A percentile compares a stretch with the other conserved stretches of the same genome.
Conservation (phyloP, 208 protist genomes). For the Vickermania ingenoplastis region DNA sequence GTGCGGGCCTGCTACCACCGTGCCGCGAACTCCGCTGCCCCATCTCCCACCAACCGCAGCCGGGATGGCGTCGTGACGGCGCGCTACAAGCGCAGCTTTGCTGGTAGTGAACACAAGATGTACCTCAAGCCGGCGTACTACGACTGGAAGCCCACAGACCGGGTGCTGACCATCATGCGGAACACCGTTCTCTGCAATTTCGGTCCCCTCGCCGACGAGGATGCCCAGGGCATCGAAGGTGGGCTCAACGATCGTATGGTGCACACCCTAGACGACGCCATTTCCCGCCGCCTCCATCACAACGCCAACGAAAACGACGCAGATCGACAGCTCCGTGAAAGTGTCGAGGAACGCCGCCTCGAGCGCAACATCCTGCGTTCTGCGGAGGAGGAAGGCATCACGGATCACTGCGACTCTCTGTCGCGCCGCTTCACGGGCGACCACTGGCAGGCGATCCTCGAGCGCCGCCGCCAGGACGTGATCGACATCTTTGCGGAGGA, state of each 20-base stretch:
- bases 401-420: slow-evolving; percentile 31
- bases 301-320: slow-evolving; percentile 13
- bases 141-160: slow-evolving; percentile 60
- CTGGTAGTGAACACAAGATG: slow-evolving; percentile 49
- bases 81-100: slow-evolving; percentile 66
- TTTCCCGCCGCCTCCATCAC: slow-evolving; percentile 25
- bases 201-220: slow-evolving; percentile 21
- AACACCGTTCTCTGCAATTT: slow-evolving; percentile 61
- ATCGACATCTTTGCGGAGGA: slow-evolving; percentile 58
- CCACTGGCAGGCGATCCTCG: slow-evolving; percentile 56
- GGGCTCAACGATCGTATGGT: slow-evolving; percentile 57
- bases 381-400: slow-evolving; percentile 11
- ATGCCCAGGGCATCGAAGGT: slow-evolving; percentile 18
- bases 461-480: slow-evolving; percentile 41
- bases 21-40: slow-evolving; percentile 3
- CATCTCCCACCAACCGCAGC: slow-evolving; percentile 7
- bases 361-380: slow-evolving; percentile 1
- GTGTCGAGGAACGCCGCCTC: slow-evolving; percentile 2
- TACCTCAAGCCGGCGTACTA: slow-evolving; percentile 72
- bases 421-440: slow-evolving; percentile 28
- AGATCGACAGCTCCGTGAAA: background rate
- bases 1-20: slow-evolving; percentile 42
- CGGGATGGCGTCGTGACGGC: slow-evolving; percentile 9
- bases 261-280: slow-evolving; percentile 36
- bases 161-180: slow-evolving; percentile 60